phyloP scores from a whole-genome alignment of 2,329 filamentous ascomycete genomes.

The Colletotrichum plurivorum region DNA sequence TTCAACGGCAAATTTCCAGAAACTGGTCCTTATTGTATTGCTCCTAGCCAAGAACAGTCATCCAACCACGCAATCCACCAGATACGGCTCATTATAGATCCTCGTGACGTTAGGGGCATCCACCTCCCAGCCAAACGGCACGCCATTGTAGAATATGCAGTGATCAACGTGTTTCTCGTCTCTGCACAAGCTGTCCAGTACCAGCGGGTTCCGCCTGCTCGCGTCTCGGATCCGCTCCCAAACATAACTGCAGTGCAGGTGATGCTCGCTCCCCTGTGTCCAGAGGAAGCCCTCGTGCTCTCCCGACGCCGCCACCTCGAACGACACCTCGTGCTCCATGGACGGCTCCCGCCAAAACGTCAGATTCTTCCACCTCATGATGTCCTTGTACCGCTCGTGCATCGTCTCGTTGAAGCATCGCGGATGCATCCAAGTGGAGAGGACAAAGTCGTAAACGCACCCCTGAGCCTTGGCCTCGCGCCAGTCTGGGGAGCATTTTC shows the following conservation, averaged over 20 bases:
- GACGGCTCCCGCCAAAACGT: slow-evolving; percentile 29
- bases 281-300: slow-evolving; percentile 26
- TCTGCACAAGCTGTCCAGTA: slow-evolving; percentile 24
- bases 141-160: slow-evolving; percentile 31
- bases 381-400: slow-evolving; percentile 24
- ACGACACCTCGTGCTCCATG: slow-evolving; percentile 22
- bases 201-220: slow-evolving; percentile 16
- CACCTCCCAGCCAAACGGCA: slow-evolving; percentile 31
- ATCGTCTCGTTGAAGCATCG: slow-evolving; percentile 34
- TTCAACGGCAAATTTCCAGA: too few species aligned
- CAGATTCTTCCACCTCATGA: slow-evolving; percentile 30
- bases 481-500: slow-evolving; percentile 24
- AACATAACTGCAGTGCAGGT: slow-evolving; percentile 37
- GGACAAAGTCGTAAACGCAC: slow-evolving; percentile 32
- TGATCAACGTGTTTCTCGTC: slow-evolving; percentile 30
- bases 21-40: too few species aligned
- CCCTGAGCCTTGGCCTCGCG: slow-evolving; percentile 47
- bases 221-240: slow-evolving; percentile 34
- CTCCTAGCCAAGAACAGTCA: background rate
- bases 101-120: slow-evolving; percentile 32
- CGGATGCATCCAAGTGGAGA: slow-evolving; percentile 44
- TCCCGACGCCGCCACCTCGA: slow-evolving; percentile 24
- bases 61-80: slow-evolving; percentile 26
- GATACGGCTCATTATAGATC: slow-evolving; percentile 28
- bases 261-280: slow-evolving; percentile 29